Evolutionary conservation across 2,329 filamentous ascomycete genomes (phyloP), one percentile per base, ranked within the genome.

Genomic region (Dissoconium aciculare): DNA sequence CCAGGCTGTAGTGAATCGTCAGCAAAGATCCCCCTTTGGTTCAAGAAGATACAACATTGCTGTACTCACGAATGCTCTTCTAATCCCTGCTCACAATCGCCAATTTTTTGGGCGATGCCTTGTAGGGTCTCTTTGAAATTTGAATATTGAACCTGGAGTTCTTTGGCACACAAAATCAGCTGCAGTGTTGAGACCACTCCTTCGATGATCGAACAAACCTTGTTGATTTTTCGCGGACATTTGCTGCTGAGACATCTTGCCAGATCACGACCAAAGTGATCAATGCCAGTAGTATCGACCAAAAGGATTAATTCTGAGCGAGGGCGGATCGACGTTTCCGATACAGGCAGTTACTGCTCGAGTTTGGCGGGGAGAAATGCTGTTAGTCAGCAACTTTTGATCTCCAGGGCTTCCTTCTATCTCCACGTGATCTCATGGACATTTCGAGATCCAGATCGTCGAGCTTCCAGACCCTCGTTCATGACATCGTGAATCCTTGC

Each of bases 41-140:
- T 11, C 26, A 31, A 15, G 11, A 27, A 30, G 21, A 30, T 32
- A 32, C 34, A n/a, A n/a, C n/a, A n/a, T n/a, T n/a, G n/a, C n/a
- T n/a, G n/a, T n/a, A 36, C 58, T 54, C 62, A 95, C 89, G 93
- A 95, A 66, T 98, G 89, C 56, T 98, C 89, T 57, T 98, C 89
- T 12, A 81, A 77, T 56, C 95, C 89, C 55, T 93, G 83, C 62
- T 98, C 89, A 34, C 98, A 85, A 52, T 95, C 85, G 24, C 89
- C 89, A 46, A 98, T 94, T 57, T 93, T 95, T 51, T 84, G 78
- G 16, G 89, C 89, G 49, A 98, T 74, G 52, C 89, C 81, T 59
- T 95, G 87, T 35, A 98, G 70, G 17, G 66, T 73, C 49, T 69
- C 74, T 50, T 76, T 77, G 64, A 69, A 87, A 58, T 74, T 82